Percentiles rank a stretch among this genome's conserved stretches.
Conservation (phyloP, 805 yeast genomes). For the Yarrowia sp. region DNA sequence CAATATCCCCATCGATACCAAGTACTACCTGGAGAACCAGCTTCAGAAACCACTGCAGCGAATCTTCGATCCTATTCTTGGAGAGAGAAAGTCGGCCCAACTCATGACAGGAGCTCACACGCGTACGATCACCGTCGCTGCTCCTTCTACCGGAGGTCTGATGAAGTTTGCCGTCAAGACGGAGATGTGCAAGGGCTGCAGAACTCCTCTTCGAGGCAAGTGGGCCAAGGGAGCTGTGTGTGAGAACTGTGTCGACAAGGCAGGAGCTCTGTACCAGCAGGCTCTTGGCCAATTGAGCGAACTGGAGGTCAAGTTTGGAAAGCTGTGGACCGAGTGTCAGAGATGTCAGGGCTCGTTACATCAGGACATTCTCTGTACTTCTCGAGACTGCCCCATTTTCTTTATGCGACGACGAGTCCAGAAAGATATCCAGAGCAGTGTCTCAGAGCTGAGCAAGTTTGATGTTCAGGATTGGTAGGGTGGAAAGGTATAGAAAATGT, state of each 20-base stretch:
- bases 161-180: conserved; percentile 92
- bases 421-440: conserved; percentile 67
- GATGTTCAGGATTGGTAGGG: conserved; percentile 54
- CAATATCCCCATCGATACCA: conserved; percentile 91
- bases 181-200: conserved; percentile 87
- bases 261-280: conserved; percentile 81
- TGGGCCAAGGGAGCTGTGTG: conserved; percentile 77
- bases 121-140: conserved; percentile 68
- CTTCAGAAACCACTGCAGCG: conserved; percentile 89
- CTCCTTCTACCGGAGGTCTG: conserved; percentile 83
- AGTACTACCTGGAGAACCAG: conserved; percentile 91
- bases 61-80: conserved; percentile 93
- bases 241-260: conserved; percentile 71
- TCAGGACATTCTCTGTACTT: conserved; percentile 93
- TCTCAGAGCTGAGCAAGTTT: conserved; percentile 69
- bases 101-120: conserved; percentile 85
- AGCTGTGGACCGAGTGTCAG: conserved; percentile 98
- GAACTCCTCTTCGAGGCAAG: conserved; percentile 67
- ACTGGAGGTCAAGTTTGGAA: conserved; percentile 79
- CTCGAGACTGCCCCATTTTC: conserved; percentile 96
- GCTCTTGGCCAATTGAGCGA: conserved; percentile 81
- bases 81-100: conserved; percentile 81
- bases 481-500: background rate
- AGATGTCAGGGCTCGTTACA: conserved; percentile 95
- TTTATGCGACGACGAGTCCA: conserved; percentile 93